Evolutionary conservation across 805 yeast genomes (phyloP).

Genomic region (Kuraishia hungarica): DNA sequence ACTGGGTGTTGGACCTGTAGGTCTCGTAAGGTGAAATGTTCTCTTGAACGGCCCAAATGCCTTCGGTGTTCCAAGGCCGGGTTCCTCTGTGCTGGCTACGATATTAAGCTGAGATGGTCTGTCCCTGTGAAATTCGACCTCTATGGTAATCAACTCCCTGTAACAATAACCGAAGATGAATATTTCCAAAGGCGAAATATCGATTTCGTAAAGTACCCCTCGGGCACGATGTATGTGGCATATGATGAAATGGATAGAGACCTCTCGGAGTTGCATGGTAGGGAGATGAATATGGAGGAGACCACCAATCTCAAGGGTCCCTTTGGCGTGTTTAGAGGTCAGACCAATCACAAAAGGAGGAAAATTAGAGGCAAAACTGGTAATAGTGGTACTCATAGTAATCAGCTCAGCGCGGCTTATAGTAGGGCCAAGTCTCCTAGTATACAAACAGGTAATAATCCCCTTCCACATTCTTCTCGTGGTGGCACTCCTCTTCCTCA

Average conservation of each 20-base stretch:
- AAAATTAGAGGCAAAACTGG: constrained; percentile 8
- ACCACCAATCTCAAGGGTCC: constrained; percentile 58
- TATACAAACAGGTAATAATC: not conserved
- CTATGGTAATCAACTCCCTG: constrained; percentile 31
- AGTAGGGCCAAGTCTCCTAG: not conserved
- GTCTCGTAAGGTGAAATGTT: constrained; percentile 74
- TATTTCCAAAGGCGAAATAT: constrained; percentile 63
- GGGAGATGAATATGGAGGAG: constrained; percentile 3
- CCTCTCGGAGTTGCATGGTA: constrained; percentile 43
- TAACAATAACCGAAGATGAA: constrained; percentile 26
- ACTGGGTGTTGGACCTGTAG: constrained; percentile 89
- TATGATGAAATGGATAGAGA: constrained; percentile 81
- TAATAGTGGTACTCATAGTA: not conserved
- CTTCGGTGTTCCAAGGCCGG: constrained; percentile 61
- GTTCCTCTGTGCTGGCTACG: constrained; percentile 73
- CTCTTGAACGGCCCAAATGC: constrained; percentile 62
- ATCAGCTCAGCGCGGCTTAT: not conserved
- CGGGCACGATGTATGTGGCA: constrained; percentile 46
- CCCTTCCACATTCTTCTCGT: not conserved
- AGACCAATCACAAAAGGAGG: constrained; percentile 10
- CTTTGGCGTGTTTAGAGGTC: constrained; percentile 70
- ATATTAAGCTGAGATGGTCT: constrained; percentile 75
- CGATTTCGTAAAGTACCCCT: constrained; percentile 67
- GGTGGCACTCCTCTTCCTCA: not conserved
- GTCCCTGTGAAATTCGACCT: constrained; percentile 42